Evolutionary conservation across 805 yeast species (phyloP).

Genomic region (Teunomyces aglyptinius): DNA sequence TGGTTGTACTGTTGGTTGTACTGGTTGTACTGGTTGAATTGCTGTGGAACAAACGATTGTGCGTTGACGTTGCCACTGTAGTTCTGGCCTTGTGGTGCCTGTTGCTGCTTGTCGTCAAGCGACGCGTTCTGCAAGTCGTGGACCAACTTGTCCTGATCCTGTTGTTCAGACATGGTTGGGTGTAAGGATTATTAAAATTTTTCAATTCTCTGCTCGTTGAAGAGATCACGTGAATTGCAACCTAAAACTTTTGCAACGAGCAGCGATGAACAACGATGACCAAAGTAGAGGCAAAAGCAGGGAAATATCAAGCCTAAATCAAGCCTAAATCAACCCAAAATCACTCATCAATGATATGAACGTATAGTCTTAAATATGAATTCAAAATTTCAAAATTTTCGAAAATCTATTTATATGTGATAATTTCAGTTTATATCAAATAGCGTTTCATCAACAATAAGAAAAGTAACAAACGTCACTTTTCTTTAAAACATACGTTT

Average conservation of each 20-base stretch:
- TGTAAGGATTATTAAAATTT: background rate
- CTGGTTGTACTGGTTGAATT: constrained; percentile 14
- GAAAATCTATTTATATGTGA: too few species aligned
- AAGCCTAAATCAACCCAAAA: too few species aligned
- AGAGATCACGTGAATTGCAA: background rate
- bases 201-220: constrained; percentile 4
- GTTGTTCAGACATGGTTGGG: constrained; percentile 22
- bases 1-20: constrained; percentile 15
- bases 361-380: too few species aligned
- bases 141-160: constrained; percentile 42
- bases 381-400: background rate
- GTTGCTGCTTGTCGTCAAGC: constrained; percentile 23
- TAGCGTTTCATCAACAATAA: too few species aligned
- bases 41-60: constrained; percentile 49
- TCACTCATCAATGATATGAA: too few species aligned
- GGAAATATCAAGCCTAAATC: too few species aligned
- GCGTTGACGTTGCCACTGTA: constrained; percentile 50
- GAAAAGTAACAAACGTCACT: too few species aligned
- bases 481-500: too few species aligned
- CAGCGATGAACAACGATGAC: background rate
- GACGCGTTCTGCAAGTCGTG: constrained; percentile 44
- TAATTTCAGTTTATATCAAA: too few species aligned
- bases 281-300: background rate
- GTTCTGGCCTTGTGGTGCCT: constrained; percentile 4
- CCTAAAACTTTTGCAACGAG: too few species aligned